These are phyloP conservation scores for Asterella californica DNA, from an alignment of 225 moss, liverwort and hornwort species.

Conservation along the genomic window DNA sequence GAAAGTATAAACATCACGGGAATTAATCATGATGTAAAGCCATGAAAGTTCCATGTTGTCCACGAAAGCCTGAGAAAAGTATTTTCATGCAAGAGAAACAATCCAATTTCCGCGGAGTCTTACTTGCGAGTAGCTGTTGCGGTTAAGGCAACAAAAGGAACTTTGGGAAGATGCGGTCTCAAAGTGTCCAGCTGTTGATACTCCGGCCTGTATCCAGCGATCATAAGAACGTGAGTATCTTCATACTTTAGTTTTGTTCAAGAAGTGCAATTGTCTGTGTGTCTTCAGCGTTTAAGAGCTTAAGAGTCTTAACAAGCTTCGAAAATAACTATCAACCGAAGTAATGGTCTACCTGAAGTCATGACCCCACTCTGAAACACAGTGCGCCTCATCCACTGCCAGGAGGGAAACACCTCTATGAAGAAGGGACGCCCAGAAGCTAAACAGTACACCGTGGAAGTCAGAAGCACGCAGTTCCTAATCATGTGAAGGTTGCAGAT, in stretches of 20 bases:
- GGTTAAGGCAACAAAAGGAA: slow-evolving; percentile 86
- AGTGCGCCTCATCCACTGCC: slow-evolving; percentile 96
- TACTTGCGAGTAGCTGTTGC: slow-evolving; percentile 84
- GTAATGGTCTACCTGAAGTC: slow-evolving; percentile 65
- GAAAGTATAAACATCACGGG: not conserved
- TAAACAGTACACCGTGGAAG: slow-evolving; percentile 31
- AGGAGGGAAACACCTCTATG: slow-evolving; percentile 75
- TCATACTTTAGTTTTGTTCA: not conserved
- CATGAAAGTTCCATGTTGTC: not conserved
- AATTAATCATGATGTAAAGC: not conserved
- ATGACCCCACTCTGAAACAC: slow-evolving; percentile 98
- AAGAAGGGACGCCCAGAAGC: slow-evolving; percentile 81
- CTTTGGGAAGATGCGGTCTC: slow-evolving; percentile 69
- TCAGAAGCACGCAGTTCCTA: not conserved
- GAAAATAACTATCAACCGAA: not conserved
- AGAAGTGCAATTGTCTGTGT: not conserved
- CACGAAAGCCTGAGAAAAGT: not conserved
- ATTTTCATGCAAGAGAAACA: not conserved
- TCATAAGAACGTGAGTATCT: not conserved
- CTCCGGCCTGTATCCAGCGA: slow-evolving; percentile 49
- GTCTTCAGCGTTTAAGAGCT: not conserved
- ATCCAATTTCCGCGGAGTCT: slow-evolving; percentile 10
- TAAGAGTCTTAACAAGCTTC: not conserved
- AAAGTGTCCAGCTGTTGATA: slow-evolving; percentile 63
- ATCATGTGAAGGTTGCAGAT: not conserved